These are phyloP conservation scores for Strobilomyces dryophilus DNA, from an alignment of 768 basidiomycete species.

Conservation along the genomic window DNA sequence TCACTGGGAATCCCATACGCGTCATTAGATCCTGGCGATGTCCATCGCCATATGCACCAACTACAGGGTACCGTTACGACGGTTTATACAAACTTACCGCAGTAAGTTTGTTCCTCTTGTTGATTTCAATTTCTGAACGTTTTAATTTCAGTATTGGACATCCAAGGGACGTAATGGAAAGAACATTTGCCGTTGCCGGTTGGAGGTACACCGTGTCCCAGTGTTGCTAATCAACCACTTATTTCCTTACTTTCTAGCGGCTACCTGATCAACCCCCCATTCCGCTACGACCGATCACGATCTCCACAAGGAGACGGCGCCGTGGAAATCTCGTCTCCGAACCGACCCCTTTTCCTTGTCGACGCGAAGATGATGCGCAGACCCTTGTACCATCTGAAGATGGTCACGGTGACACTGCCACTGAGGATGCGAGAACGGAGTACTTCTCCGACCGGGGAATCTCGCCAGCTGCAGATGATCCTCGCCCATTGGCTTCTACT, in stretches of 20 bases:
- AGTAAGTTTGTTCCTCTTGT: constrained; percentile 9
- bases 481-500: not conserved
- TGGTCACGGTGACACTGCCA: not conserved
- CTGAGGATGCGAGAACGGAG: not conserved
- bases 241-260: constrained; percentile 14
- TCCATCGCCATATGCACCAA: constrained; percentile 25
- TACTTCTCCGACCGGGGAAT: not conserved
- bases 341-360: not conserved
- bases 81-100: constrained; percentile 25
- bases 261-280: constrained; percentile 24
- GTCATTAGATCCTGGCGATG: constrained; percentile 22
- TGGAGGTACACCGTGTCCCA: constrained; percentile 17
- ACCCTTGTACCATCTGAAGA: constrained; percentile 17
- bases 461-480: not conserved
- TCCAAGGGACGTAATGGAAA: constrained; percentile 11
- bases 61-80: constrained; percentile 27
- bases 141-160: constrained; percentile 18
- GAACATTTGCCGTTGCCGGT: constrained; percentile 22
- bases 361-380: constrained; percentile 9
- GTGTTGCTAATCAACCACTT: not conserved
- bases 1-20: constrained; percentile 19
- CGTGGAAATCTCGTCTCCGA: not conserved
- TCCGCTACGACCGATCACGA: constrained; percentile 4
- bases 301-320: not conserved
- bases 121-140: not conserved